These are phyloP conservation scores for Leccinum fallax DNA, from an alignment of 1,284 basidiomycete species.

Conservation along the genomic window DNA sequence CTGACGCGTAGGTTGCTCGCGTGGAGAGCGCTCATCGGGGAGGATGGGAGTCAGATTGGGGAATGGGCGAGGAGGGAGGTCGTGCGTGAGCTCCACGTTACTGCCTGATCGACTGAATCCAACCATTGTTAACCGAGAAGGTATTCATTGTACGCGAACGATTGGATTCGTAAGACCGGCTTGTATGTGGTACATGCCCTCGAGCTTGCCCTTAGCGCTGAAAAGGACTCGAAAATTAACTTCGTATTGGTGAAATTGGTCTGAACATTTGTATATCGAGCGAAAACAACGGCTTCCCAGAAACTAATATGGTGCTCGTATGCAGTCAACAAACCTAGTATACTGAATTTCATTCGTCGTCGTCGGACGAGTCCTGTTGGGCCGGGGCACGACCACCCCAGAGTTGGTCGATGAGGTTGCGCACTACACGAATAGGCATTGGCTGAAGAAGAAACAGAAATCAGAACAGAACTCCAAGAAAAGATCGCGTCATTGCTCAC, in stretches of 20 bases:
- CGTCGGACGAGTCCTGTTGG: slow-evolving; percentile 27
- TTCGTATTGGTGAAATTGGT: background rate
- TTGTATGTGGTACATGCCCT: background rate
- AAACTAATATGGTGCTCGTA: background rate
- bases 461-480: background rate
- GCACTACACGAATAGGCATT: slow-evolving; percentile 61
- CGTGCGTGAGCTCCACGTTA: slow-evolving; percentile 10
- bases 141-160: background rate
- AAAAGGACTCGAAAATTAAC: background rate
- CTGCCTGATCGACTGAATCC: background rate
- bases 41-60: slow-evolving; percentile 37
- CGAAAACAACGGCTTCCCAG: background rate
- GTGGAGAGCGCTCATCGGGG: slow-evolving; percentile 52
- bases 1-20: slow-evolving; percentile 56
- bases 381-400: slow-evolving; percentile 50
- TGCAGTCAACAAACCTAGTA: background rate
- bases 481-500: slow-evolving; percentile 38
- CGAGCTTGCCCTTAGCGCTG: background rate
- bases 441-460: slow-evolving; percentile 42
- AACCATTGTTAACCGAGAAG: no score
- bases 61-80: slow-evolving; percentile 50
- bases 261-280: background rate
- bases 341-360: background rate
- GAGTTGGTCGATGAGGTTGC: slow-evolving; percentile 61
- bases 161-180: background rate